Evolutionary conservation across 352 stramenopile genomes (phyloP), one percentile per base, ranked within the genome.

Genomic region (Globisporangium heterothallicum): DNA sequence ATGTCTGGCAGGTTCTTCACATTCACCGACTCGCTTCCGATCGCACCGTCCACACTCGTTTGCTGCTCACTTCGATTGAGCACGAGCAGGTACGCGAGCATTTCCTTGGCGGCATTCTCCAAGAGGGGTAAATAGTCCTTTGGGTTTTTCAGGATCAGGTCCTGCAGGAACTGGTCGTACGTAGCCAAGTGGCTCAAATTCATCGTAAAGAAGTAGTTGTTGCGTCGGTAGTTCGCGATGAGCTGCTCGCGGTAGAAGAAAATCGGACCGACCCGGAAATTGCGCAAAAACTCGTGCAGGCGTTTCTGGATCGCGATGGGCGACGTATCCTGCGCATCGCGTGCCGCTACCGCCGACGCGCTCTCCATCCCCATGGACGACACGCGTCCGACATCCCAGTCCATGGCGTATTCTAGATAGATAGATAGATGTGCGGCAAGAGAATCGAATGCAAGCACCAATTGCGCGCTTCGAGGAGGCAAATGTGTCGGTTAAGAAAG

Each of bases 221-320:
- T 61, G 45, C 88, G 86, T 2, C 88, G 82, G 42, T 84, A 92
- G 49, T 94, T 88, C 40, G 80, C 73, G 26, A 96, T 61, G 14
- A 97, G 78, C 68, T 95, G 81, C 60, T 96, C 83, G 50, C 89
- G 82, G 63, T 97, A 97, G 61, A 80, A 84, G 59, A 95, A 96
- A 24, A 94, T 67, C 30, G 83, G 74, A 0, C 86, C 89, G 7
- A 93, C 68, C 30, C 84, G 78, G 60, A 96, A 97, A 42, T 80
- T 88, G 41, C 88, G 85, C 46, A 97, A 71, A 54, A 97, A 97
- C 16, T 82, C 67, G n/a, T 81, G 62, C 30, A 90, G 53, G 13
- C 82, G 77, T 26, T 66, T 67, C 56, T 90, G 80, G 46, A 92
- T 61, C 7, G 75, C 78, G 12, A 75, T 70, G 5, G 74, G 78